phyloP scores from a whole-genome alignment of 2,329 filamentous ascomycete species.

The Helicocarpus griseus region DNA sequence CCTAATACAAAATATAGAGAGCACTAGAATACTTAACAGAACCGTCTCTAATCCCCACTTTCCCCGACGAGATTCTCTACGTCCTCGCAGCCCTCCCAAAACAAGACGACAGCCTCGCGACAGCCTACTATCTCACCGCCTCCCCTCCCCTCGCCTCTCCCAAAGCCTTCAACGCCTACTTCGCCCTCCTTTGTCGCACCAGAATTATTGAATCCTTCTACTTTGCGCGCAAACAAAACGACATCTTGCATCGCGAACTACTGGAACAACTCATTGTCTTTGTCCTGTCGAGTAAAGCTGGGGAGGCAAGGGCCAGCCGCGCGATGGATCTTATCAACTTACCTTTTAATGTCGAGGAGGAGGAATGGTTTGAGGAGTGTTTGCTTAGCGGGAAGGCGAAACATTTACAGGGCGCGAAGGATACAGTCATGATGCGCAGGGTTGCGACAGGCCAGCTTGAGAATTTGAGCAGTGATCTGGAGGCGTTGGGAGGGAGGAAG shows the following conservation, averaged over 20 bases:
- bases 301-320: conserved; percentile 40
- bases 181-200: conserved; percentile 56
- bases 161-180: conserved; percentile 56
- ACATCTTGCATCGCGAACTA: conserved; percentile 51
- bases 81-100: conserved; percentile 54
- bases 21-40: conserved; percentile 70
- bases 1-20: conserved; percentile 39
- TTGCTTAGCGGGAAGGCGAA: conserved; percentile 57
- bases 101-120: conserved; percentile 52
- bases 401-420: conserved; percentile 54
- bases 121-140: conserved; percentile 70
- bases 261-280: conserved; percentile 57
- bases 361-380: conserved; percentile 63
- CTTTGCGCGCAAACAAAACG: conserved; percentile 58
- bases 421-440: conserved; percentile 64
- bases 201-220: conserved; percentile 64
- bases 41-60: conserved; percentile 69
- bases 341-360: conserved; percentile 61
- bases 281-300: conserved; percentile 40
- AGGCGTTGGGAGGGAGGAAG: conserved; percentile 34
- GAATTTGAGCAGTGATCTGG: conserved; percentile 23
- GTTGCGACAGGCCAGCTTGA: conserved; percentile 53
- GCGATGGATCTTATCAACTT: conserved; percentile 63
- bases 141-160: conserved; percentile 60
- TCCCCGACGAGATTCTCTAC: conserved; percentile 70